phyloP scores from a whole-genome alignment of 805 yeast genomes.

The Yarrowia bubula region DNA sequence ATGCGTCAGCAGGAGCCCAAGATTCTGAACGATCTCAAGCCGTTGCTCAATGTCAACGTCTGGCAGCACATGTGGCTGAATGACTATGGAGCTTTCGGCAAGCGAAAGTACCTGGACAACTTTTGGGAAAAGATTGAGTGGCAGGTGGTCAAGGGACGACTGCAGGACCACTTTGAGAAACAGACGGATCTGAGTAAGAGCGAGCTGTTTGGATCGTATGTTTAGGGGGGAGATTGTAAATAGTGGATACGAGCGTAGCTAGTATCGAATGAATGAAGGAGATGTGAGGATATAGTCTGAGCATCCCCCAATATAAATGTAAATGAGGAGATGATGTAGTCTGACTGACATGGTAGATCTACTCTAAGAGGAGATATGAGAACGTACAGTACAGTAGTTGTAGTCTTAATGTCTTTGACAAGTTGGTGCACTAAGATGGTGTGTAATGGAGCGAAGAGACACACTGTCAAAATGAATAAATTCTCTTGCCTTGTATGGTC shows the following conservation, averaged over 20 bases:
- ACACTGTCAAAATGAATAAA: no score
- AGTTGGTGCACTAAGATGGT: no score
- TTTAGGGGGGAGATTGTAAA: constrained; percentile 15
- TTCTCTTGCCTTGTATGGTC: no score
- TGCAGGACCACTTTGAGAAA: constrained; percentile 16
- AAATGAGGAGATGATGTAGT: no score
- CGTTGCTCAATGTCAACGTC: constrained; percentile 69
- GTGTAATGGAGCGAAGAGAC: no score
- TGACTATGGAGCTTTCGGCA: constrained; percentile 83
- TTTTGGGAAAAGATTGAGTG: constrained; percentile 81
- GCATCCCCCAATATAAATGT: no score
- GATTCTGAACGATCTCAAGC: constrained; percentile 38
- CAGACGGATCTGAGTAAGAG: constrained; percentile 24
- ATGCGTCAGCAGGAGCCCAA: constrained; percentile 25
- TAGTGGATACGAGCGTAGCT: constrained; percentile 5
- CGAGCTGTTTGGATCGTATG: constrained; percentile 23
- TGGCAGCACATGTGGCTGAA: constrained; percentile 84
- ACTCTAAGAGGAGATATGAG: no score
- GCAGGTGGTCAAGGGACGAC: constrained; percentile 44
- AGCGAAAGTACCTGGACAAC: constrained; percentile 66
- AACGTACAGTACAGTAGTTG: no score
- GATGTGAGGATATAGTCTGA: background rate
- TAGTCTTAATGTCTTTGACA: no score
- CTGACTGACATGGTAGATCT: no score
- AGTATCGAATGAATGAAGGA: background rate